Base-by-base conservation (phyloP, 306 rosid genomes). In the Hippophae rhamnoides region DNA sequence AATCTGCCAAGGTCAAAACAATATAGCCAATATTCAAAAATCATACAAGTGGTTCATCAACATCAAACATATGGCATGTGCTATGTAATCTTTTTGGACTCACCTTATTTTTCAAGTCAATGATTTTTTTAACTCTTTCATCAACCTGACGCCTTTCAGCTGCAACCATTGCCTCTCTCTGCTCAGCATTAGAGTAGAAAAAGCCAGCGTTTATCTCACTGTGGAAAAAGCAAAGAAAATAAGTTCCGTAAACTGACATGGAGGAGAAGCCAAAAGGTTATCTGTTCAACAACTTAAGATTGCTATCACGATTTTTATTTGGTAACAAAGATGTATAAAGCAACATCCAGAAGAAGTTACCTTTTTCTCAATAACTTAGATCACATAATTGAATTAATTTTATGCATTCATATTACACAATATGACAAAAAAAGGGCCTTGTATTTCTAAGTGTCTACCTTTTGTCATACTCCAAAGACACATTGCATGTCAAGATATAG, bases 171-270 rank as follows among this genome's bases (percentile, higher is more conserved):
- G 88, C 88, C 74, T 87, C 98, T 68, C 99, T 83, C 84, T 92
- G 99, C 64, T 88, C 96, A 11, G 99, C 93, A 78, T 61, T 92
- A 60, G 99, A 92, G 96, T 92, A 92, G 87, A 92, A 92, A 78
- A 92, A 92, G 6, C 99, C 99, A 50, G 99, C 75, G 73, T 92
- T 92, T 72, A 92, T 60, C 77, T 92, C 99, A 85, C 99, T 92
- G 84, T 57, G 43, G 67, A 43, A 47, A 72, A 81, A 60, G 47
- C 52, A 67, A 52, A 31, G 38, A 31, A 4, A 31, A 31, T 31
- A 31, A 31, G 38, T 31, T 31, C 38, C 38, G 5, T 31, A 31
- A 31, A 31, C 38, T 31, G 3, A 31, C 38, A 31, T 31, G 5
- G 5, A 31, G 38, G 38, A 31, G 38, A 4, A 31, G 3, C 38